A percentile compares a stretch with the other conserved stretches of the same genome.
Conservation (phyloP, 2,329 filamentous ascomycete species). For the Aspergillus neotritici region DNA sequence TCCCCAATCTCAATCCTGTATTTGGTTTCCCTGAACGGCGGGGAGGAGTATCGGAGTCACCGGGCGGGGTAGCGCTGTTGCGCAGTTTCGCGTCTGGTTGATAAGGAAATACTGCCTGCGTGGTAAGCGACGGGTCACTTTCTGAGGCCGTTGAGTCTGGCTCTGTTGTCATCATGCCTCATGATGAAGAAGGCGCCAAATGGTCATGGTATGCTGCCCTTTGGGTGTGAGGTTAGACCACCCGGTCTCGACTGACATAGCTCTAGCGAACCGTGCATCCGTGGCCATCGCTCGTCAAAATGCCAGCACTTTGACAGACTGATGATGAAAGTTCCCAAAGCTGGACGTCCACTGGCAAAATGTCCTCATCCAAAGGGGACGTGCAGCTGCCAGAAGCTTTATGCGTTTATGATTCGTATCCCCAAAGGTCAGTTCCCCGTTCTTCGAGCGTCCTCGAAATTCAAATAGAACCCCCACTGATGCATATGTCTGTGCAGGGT, state of each 20-base stretch:
- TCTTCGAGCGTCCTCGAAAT: not conserved
- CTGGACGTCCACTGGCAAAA: conserved; percentile 43
- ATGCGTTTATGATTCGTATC: conserved; percentile 42
- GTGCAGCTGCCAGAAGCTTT: conserved; percentile 39
- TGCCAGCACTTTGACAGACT: conserved; percentile 45
- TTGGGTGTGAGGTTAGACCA: not conserved
- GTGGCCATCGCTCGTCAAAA: conserved; percentile 46
- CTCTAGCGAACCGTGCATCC: conserved; percentile 43
- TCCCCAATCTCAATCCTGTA: too few relatives aligned
- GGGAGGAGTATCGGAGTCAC: not conserved
- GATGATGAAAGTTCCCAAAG: conserved; percentile 47
- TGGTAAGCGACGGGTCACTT: too few relatives aligned
- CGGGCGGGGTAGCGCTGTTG: not conserved
- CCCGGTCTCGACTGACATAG: not conserved
- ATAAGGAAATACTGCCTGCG: not conserved
- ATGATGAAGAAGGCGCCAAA: conserved; percentile 41
- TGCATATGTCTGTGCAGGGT: conserved; percentile 21
- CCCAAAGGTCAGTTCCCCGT: conserved; percentile 33
- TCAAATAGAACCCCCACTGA: conserved; percentile 9
- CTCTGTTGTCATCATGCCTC: conserved; percentile 32
- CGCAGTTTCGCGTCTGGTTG: not conserved
- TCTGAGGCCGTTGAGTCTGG: not conserved
- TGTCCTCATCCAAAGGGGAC: conserved; percentile 42
- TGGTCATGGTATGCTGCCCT: conserved; percentile 40
- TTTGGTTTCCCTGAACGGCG: not conserved